phyloP scores from a whole-genome alignment of 2,329 filamentous ascomycete genomes.

The Zelopaecilomyces penicillatus region DNA sequence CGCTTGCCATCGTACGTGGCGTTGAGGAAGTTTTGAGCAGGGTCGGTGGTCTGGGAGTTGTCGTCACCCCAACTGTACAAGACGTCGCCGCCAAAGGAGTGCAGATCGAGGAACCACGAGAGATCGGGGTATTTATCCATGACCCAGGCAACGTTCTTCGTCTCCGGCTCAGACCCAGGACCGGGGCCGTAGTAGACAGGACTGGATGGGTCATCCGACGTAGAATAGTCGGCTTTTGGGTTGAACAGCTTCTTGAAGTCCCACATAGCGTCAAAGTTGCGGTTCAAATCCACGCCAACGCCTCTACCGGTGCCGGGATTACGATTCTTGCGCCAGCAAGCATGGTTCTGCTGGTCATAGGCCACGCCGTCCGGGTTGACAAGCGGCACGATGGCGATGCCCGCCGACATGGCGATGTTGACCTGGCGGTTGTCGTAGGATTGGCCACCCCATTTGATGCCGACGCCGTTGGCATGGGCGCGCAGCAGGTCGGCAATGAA shows the following conservation, averaged over 20 bases:
- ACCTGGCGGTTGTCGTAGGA: constrained; percentile 45
- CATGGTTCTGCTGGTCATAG: constrained; percentile 40
- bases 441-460: constrained; percentile 43
- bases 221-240: constrained; percentile 28
- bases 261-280: constrained; percentile 52
- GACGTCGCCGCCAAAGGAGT: constrained; percentile 43
- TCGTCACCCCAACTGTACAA: constrained; percentile 52
- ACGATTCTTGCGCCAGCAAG: constrained; percentile 50
- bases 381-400: constrained; percentile 45
- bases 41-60: constrained; percentile 36
- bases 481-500: constrained; percentile 49
- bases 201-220: constrained; percentile 29
- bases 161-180: constrained; percentile 48
- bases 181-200: constrained; percentile 43
- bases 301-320: constrained; percentile 31
- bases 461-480: constrained; percentile 39
- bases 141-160: constrained; percentile 44
- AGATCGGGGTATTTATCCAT: constrained; percentile 41
- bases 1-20: constrained; percentile 41
- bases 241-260: constrained; percentile 39
- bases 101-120: constrained; percentile 51
- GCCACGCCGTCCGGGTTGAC: constrained; percentile 47
- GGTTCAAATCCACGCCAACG: constrained; percentile 45
- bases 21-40: constrained; percentile 45
- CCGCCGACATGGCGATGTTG: constrained; percentile 39